Percentiles rank a stretch among this genome's conserved stretches.
phyloP scores from a whole-genome alignment of 1,139 yeast genomes.

The Trichomonascaceae sp. region DNA sequence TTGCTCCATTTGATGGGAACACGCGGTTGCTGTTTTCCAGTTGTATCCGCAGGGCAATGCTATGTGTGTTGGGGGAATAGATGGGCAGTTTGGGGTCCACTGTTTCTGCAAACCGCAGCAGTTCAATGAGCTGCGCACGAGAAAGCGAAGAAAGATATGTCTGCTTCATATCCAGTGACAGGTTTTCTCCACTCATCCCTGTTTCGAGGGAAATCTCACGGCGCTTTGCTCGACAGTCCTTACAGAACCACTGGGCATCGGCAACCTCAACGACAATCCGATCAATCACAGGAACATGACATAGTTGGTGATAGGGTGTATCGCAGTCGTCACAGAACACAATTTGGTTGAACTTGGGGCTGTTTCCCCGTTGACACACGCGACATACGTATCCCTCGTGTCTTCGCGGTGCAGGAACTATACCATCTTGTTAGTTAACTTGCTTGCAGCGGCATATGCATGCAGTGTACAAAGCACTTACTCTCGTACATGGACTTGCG shows the following conservation, averaged over 20 bases:
- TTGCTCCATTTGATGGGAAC: constrained; percentile 8
- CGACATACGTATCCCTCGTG: constrained; percentile 27
- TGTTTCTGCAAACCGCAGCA: constrained; percentile 27
- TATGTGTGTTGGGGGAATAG: constrained; percentile 25
- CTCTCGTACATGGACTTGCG: too few relatives aligned
- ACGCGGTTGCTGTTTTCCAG: constrained; percentile 24
- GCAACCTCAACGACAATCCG: constrained; percentile 31
- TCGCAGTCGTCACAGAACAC: constrained; percentile 33
- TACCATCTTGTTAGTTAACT: not conserved
- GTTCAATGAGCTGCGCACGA: constrained; percentile 29
- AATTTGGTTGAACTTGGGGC: constrained; percentile 28
- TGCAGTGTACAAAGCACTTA: too few relatives aligned
- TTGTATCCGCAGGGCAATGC: constrained; percentile 24
- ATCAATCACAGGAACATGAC: constrained; percentile 32
- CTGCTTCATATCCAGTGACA: constrained; percentile 27
- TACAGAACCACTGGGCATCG: constrained; percentile 33
- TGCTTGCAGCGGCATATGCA: too few relatives aligned
- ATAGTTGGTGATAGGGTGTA: constrained; percentile 31
- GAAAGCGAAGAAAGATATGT: constrained; percentile 29
- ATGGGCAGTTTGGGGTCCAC: constrained; percentile 25
- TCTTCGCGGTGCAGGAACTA: constrained; percentile 6
- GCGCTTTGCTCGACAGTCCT: constrained; percentile 27
- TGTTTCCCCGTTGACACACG: constrained; percentile 29
- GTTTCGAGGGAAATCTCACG: constrained; percentile 28
- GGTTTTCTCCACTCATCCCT: constrained; percentile 25